These are phyloP conservation scores for Lagenaria siceraria DNA, from an alignment of 306 rosid genomes.

Conservation along the genomic window DNA sequence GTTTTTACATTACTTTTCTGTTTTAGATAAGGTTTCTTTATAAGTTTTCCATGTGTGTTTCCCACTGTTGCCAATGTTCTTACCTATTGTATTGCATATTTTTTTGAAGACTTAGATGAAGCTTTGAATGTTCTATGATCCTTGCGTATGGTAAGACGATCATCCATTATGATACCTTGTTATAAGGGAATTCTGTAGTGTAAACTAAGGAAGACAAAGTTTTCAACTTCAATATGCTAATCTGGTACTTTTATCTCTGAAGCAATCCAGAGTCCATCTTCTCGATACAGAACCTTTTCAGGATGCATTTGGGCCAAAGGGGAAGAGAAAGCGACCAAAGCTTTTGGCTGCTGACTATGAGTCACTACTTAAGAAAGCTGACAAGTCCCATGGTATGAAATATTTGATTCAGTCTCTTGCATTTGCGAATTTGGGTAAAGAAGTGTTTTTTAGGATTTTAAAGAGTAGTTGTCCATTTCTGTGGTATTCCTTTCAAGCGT, in stretches of 20 bases:
- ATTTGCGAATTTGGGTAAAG: background rate
- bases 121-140: background rate
- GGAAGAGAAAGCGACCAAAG: slow-evolving; percentile 74
- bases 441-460: background rate
- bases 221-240: slow-evolving; percentile 3
- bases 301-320: slow-evolving; percentile 82
- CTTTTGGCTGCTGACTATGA: slow-evolving; percentile 72
- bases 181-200: background rate
- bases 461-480: background rate
- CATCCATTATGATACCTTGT: background rate
- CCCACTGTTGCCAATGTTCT: background rate
- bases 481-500: background rate
- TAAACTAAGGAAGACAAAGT: background rate
- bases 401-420: background rate
- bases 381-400: slow-evolving; percentile 63
- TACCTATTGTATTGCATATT: background rate
- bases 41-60: background rate
- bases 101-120: background rate
- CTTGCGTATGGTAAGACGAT: background rate
- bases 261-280: slow-evolving; percentile 93
- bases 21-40: background rate
- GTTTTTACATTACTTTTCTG: background rate
- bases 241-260: slow-evolving; percentile 14
- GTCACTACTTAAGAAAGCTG: slow-evolving; percentile 69
- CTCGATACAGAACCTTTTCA: slow-evolving; percentile 77